A percentile compares a stretch with the other conserved stretches of the same genome.
Conservation (phyloP, 2,329 filamentous ascomycete species). For the Zelopaecilomyces penicillatus region DNA sequence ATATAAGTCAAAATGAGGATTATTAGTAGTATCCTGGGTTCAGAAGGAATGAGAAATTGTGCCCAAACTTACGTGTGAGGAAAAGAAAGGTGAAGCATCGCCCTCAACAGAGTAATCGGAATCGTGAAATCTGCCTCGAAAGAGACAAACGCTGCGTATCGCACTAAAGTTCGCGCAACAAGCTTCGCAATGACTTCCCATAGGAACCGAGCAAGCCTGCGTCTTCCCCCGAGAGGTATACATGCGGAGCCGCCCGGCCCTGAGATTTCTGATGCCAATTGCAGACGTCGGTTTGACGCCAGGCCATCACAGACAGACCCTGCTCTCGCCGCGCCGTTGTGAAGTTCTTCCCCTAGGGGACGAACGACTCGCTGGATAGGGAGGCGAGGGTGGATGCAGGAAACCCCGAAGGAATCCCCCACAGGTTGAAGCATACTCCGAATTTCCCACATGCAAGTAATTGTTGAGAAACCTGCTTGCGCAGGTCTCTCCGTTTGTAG, state of each 20-base stretch:
- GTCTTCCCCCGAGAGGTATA: constrained; percentile 12
- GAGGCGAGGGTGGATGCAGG: constrained; percentile 18
- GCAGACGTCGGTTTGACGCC: constrained; percentile 72
- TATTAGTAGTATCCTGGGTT: constrained; percentile 21
- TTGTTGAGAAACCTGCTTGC: constrained; percentile 12
- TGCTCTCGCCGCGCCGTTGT: constrained; percentile 13
- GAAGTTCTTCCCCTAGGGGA: neutral
- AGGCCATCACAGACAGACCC: constrained; percentile 78
- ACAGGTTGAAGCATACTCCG: constrained; percentile 76
- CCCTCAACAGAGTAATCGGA: constrained; percentile 85
- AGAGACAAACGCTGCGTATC: constrained; percentile 69
- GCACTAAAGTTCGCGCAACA: constrained; percentile 73
- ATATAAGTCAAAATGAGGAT: neutral
- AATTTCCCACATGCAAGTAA: constrained; percentile 86
- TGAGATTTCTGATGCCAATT: constrained; percentile 92
- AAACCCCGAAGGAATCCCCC: neutral
- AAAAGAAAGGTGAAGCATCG: constrained; percentile 44
- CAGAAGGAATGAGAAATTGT: neutral
- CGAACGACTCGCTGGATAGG: neutral
- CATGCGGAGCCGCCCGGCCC: constrained; percentile 25
- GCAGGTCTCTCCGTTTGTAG: constrained; percentile 59
- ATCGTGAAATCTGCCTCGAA: constrained; percentile 59
- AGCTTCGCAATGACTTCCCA: constrained; percentile 95
- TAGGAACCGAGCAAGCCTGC: constrained; percentile 43
- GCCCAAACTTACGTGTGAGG: constrained; percentile 18